phyloP scores from a whole-genome alignment of 108 stramenopile genomes.

The Schizochytrium sp. region DNA sequence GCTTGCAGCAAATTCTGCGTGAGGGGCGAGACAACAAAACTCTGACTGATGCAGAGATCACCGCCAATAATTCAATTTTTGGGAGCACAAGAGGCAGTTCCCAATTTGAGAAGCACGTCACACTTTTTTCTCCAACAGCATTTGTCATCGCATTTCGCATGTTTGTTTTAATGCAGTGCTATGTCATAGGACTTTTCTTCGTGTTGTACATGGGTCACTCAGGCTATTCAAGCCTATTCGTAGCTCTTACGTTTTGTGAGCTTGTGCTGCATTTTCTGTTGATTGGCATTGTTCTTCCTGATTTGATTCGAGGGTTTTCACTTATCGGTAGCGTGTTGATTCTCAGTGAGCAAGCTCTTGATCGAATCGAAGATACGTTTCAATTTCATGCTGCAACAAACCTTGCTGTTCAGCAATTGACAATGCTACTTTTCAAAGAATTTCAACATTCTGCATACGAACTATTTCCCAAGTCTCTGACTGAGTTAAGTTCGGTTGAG shows the following conservation, averaged over 20 bases:
- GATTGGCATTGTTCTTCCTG: not conserved
- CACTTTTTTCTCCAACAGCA: constrained; percentile 31
- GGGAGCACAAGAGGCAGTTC: not conserved
- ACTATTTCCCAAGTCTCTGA: not conserved
- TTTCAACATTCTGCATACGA: not conserved
- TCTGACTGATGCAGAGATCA: not conserved
- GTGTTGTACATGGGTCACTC: not conserved
- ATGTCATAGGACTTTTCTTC: not conserved
- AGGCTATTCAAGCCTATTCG: not conserved
- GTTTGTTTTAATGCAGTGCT: constrained; percentile 15
- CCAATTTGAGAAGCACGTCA: not conserved
- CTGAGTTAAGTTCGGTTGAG: not conserved
- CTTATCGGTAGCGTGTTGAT: constrained; percentile 18
- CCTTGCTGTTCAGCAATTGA: not conserved
- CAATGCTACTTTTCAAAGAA: not conserved
- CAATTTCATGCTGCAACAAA: not conserved
- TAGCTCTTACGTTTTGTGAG: not conserved
- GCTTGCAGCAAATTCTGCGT: constrained; percentile 17
- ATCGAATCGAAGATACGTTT: constrained; percentile 32
- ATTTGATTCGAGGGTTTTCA: not conserved
- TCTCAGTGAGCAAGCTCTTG: not conserved
- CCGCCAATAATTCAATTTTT: constrained; percentile 5
- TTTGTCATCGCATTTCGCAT: not conserved
- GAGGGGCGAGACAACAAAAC: not conserved
- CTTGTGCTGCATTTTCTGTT: not conserved